Evolutionary conservation across 495 filamentous ascomycete genomes (phyloP), one percentile per base, ranked within the genome.

Genomic region (Neurospora africana): DNA sequence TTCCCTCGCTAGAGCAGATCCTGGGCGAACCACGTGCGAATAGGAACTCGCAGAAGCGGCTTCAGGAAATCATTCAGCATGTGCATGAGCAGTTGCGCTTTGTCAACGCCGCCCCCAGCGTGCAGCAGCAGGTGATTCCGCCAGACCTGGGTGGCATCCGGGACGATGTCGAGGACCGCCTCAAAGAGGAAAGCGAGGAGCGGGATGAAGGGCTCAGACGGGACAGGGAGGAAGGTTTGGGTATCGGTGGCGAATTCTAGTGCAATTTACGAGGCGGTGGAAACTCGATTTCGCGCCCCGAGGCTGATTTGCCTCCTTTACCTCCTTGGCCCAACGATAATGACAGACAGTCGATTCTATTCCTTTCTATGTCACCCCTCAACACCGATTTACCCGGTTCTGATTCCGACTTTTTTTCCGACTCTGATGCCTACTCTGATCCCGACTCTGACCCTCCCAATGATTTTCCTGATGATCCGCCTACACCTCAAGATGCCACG

Each of bases 21-120:
- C 74, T 87, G 68, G 81, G 81, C 40, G 85, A 88, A 73, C 84
- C 83, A 44, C 81, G 85, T 37, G 79, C 91, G 76, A 98, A 99
- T 76, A 89, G 89, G 79, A 97, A 99, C 77, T 83, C 90, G 5
- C 84, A 85, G 58, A 86, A 90, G 74, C 92, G 95, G 73, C 86
- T 97, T n/a, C 84, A 88, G 17, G 88, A 89, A 53, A 87, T 97
- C 30, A 84, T 93, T 3, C 81, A 87, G 75, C 88, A 91, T 58
- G 91, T 97, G 61, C 86, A 87, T 69, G 93, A 97, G 79, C 93
- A 98, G 82, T 78, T 99, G 71, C 85, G 93, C 44, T 98, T 97
- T 81, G 87, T 98, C 68, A 84, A 91, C 76, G 86, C 88, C 30
- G 92, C 93, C 4, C 96, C 95, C 4, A 95, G 93, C 78, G 94